Conservation (phyloP, 2,329 filamentous ascomycete genomes). For the Penicillium palitans region DNA sequence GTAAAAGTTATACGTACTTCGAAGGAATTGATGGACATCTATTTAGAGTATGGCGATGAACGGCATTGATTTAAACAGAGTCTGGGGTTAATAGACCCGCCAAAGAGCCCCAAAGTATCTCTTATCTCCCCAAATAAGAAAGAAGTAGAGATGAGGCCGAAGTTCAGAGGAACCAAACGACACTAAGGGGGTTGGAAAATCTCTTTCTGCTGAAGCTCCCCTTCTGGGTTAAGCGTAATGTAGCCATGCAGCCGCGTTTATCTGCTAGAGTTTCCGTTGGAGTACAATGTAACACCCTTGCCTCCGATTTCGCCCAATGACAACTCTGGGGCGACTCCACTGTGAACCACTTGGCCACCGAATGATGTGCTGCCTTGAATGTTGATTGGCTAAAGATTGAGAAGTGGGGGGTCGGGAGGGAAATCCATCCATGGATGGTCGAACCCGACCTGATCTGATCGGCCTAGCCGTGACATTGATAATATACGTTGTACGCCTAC, state of each 20-base stretch:
- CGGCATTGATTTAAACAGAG: neutral
- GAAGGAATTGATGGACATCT: neutral
- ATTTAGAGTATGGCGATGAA: neutral
- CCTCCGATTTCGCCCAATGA: conserved; percentile 19
- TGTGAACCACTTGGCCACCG: conserved; percentile 10
- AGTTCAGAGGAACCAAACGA: neutral
- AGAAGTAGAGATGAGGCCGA: neutral
- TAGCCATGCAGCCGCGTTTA: conserved; percentile 6
- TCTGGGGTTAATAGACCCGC: conserved; percentile 2
- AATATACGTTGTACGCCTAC: neutral
- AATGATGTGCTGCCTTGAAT: neutral
- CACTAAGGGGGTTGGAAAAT: conserved; percentile 6
- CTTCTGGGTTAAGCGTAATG: conserved; percentile 33
- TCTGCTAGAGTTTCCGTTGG: conserved; percentile 14
- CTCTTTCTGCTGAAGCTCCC: conserved; percentile 40
- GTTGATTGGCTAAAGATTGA: conserved; percentile 22
- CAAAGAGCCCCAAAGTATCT: neutral
- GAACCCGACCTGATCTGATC: conserved; percentile 7
- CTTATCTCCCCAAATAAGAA: conserved; percentile 10
- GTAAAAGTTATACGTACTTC: neutral
- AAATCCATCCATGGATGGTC: conserved; percentile 3
- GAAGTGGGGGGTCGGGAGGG: conserved; percentile 1
- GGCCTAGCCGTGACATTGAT: neutral
- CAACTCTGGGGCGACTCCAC: conserved; percentile 10
- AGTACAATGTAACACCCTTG: conserved; percentile 12